These are phyloP conservation scores for Eucalyptus virginea DNA, from an alignment of 345 rosid genomes.

Conservation along the genomic window DNA sequence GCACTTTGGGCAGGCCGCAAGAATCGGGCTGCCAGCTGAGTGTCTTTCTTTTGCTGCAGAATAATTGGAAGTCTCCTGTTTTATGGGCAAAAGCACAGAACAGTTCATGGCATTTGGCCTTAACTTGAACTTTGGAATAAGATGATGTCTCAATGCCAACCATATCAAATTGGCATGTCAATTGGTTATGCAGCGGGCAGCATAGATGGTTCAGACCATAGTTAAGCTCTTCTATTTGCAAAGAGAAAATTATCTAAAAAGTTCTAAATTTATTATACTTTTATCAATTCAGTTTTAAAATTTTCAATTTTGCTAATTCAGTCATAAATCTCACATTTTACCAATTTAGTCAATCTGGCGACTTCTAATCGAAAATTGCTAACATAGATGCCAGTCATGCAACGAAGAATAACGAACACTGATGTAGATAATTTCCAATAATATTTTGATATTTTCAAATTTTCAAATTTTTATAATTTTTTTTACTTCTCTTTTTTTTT, in stretches of 20 bases:
- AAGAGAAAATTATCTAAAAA: not conserved
- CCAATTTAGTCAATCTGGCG: fast-evolving
- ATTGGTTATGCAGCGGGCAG: not conserved
- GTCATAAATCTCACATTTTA: fast-evolving
- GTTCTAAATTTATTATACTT: no score
- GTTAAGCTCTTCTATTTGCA: not conserved
- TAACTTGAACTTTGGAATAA: not conserved
- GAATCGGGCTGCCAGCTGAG: not conserved
- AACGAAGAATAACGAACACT: fast-evolving
- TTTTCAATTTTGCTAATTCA: fast-evolving
- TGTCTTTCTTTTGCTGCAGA: not conserved
- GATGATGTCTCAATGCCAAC: not conserved
- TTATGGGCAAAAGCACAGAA: not conserved
- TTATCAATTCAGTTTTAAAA: no score
- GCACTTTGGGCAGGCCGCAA: not conserved
- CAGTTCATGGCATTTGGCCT: not conserved
- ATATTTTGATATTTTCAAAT: no score
- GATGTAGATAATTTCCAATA: no score
- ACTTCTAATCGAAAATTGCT: no score
- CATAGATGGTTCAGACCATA: not conserved
- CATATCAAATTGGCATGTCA: not conserved
- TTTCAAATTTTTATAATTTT: no score
- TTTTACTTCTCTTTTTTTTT: no score
- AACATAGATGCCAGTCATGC: fast-evolving
- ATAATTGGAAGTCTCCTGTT: not conserved